Evolutionary conservation across 371 early-diverging fungal species (phyloP).

Genomic region (Zychaea mexicana): DNA sequence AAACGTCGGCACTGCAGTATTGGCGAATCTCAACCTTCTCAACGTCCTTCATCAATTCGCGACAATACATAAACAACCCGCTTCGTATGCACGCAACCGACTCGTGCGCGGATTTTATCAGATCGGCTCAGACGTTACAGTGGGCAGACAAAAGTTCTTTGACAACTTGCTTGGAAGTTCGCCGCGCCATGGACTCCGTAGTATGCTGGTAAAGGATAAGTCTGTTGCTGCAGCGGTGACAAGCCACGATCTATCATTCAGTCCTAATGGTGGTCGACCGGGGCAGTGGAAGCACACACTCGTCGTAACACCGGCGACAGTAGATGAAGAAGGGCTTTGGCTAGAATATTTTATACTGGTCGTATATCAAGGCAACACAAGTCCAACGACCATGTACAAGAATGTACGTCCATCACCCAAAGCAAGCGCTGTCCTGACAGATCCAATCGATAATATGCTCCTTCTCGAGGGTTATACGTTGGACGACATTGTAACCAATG

Average conservation of each 20-base stretch:
- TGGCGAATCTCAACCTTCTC: constrained; percentile 12
- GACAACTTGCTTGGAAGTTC: constrained; percentile 75
- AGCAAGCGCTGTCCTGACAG: neutral
- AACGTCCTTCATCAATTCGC: constrained; percentile 11
- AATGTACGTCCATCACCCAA: constrained; percentile 2
- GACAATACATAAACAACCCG: constrained; percentile 31
- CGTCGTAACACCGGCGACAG: constrained; percentile 25
- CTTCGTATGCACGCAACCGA: constrained; percentile 65
- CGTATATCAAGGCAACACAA: constrained; percentile 26
- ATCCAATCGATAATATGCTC: constrained; percentile 13
- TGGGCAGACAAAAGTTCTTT: constrained; percentile 52
- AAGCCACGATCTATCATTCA: constrained; percentile 32
- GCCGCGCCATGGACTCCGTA: constrained; percentile 61
- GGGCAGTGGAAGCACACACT: constrained; percentile 40
- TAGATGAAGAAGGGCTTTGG: constrained; percentile 10
- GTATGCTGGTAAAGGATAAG: constrained; percentile 15
- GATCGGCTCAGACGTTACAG: constrained; percentile 24
- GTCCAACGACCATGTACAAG: constrained; percentile 22
- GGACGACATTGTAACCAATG: constrained; percentile 31
- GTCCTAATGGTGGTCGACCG: constrained; percentile 5
- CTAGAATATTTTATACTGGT: constrained; percentile 43
- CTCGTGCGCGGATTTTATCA: constrained; percentile 57
- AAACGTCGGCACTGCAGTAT: neutral
- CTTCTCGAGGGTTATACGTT: constrained; percentile 30
- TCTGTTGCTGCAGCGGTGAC: constrained; percentile 32